Evolutionary conservation across 2,329 filamentous ascomycete genomes (phyloP), one percentile per base, ranked within the genome.

Genomic region (Fusarium gaditjirri): DNA sequence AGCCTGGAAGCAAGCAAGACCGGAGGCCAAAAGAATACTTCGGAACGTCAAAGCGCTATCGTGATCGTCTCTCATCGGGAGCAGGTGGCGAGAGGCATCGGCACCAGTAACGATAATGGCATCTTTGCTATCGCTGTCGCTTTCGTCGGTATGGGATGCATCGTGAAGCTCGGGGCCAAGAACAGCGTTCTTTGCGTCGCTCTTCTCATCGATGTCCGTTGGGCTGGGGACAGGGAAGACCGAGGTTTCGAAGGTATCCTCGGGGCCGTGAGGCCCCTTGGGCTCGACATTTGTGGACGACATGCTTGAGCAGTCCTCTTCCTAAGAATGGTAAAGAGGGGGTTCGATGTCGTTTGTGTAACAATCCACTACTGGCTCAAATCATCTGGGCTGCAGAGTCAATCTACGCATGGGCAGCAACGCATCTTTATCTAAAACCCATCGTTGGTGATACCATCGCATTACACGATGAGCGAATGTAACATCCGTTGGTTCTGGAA

Each of bases 11-110:
- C 82, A 83, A 0, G 86, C 82, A 8, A 89, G 81, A 5, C 76
- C 70, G 1, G 85, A 85, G 4, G 86, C 85, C 50, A 90, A 68
- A 41, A 89, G 73, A 9, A 90, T 65, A 55, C 85, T 84, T 42
- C 88, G 85, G 64, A 89, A 87, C 1, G 86, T 89, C 70, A 90
- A 73, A 6, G 86, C 80, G 2, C 78, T 77, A 33, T 89, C 85
- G n/a, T 78, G 75, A 60, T 90, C 88, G 71, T 90, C 88, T 8
- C 88, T 82, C 58, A 88, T 65, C 0, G 87, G 81, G 6, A 89
- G 76, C 27, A 89, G 75, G 57, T 88, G 81, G 2, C 68, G 61
- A 8, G 87, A 81, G 0, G 86, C 87, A 74, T 89, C 87, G 12
- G 82, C 78, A 56, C 86, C 87, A 0, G 85, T 88, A 66, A 86